Base-by-base conservation (phyloP, 1,139 yeast genomes). In the Yamadazyma songkhlaensis region DNA sequence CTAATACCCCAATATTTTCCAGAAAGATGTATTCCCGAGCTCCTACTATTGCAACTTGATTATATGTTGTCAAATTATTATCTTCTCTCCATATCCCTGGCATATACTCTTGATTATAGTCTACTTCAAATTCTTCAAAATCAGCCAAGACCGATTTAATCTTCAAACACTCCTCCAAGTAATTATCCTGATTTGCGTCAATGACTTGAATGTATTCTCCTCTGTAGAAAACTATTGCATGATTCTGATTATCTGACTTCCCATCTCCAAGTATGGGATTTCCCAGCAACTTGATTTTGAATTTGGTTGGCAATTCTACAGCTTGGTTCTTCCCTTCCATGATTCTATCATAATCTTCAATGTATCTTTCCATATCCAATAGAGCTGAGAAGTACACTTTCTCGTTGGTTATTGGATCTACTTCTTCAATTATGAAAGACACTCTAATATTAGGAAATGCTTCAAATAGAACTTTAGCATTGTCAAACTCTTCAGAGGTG, bases 181-280 rank as follows among this genome's bases (percentile, higher is more conserved):
- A 87, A 54, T 87, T 85, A 54, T 87, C 96, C 54, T 87, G 96
- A 48, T 87, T 87, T 0, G 96, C 92, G 61, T 87, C 96, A 32
- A 87, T 78, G 2, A 87, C 85, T 58, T 87, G 95, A 43, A 87
- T 82, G 50, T 86, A 87, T 50, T 87, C 96, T 2, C 96, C 96
- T 27, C 96, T 73, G 48, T 83, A 81, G 51, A 81, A 87, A 2
- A 85, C 77, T n/a, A 87, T 51, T 0, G 94, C 74, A 53, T 79
- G 80, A 50, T 87, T 87, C 54, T 87, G 96, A 51, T 87, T 87
- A 53, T 87, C 96, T 2, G 95, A 81, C 54, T 87, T 87, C 3
- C 96, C 96, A 59, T 87, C 96, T 0, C 96, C 96, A 21, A 88
- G 62, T 28, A 87, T 84, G 3, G 96, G 96, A 53, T 88, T 80